A percentile compares a stretch with the other conserved stretches of the same genome.
These are phyloP conservation scores for Rubroboletus satanas DNA, from an alignment of 768 basidiomycete genomes.

Conservation along the genomic window DNA sequence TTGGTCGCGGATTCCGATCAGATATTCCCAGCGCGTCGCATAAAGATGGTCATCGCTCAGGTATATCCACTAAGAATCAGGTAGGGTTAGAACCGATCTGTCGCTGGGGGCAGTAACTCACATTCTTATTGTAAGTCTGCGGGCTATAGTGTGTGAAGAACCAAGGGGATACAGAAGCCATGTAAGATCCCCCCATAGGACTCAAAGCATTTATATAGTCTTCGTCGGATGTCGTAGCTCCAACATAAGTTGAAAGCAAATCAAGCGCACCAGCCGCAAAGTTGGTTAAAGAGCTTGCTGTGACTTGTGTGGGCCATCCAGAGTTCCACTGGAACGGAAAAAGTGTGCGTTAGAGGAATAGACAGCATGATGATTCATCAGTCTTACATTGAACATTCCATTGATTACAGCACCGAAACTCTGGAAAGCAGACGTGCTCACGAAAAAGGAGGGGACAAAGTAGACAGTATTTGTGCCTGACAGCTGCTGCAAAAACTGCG, in stretches of 20 bases:
- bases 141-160: conserved; percentile 77
- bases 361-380: conserved; percentile 2
- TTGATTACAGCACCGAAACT: conserved; percentile 48
- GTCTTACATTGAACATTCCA: conserved; percentile 57
- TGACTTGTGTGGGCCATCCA: conserved; percentile 71
- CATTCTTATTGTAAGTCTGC: conserved; percentile 71
- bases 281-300: conserved; percentile 16
- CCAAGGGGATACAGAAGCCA: conserved; percentile 64
- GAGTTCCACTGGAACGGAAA: conserved; percentile 60
- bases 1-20: conserved; percentile 52
- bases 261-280: conserved; percentile 17
- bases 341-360: conserved; percentile 7
- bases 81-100: background rate
- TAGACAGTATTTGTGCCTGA: conserved; percentile 44
- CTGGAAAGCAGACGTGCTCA: conserved; percentile 47
- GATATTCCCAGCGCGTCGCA: conserved; percentile 61
- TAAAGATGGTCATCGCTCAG: conserved; percentile 66
- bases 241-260: conserved; percentile 36
- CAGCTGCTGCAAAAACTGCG: conserved; percentile 47
- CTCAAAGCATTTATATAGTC: conserved; percentile 47
- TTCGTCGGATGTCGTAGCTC: conserved; percentile 49
- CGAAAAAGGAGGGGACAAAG: conserved; percentile 71
- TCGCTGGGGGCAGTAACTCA: conserved; percentile 28
- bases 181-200: conserved; percentile 35
- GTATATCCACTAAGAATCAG: conserved; percentile 54